Conservation (phyloP, 352 stramenopile genomes). For the Bremia lactucae region DNA sequence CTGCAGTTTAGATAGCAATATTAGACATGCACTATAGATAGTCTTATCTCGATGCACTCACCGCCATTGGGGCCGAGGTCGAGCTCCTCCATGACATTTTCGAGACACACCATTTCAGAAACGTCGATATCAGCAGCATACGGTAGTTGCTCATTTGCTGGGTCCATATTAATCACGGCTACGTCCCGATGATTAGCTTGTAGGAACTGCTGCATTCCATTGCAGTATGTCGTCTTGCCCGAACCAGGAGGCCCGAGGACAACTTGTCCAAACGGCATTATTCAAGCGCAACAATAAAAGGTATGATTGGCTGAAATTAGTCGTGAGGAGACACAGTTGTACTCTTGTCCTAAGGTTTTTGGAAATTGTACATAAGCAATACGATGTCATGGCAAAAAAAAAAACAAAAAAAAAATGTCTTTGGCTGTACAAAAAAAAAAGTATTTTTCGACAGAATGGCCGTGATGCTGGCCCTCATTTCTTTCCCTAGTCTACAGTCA, state of each 20-base stretch:
- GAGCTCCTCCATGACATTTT: constrained; percentile 91
- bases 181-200: constrained; percentile 46
- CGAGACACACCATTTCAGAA: constrained; percentile 92
- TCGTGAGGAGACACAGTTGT: too few relatives aligned
- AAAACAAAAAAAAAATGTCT: too few relatives aligned
- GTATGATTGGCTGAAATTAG: too few relatives aligned
- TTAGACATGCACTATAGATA: too few relatives aligned
- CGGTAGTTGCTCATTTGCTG: constrained; percentile 90
- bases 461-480: too few relatives aligned
- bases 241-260: constrained; percentile 69
- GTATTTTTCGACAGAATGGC: too few relatives aligned
- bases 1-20: constrained; percentile 13
- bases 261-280: constrained; percentile 71
- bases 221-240: constrained; percentile 98
- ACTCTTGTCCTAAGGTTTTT: too few relatives aligned
- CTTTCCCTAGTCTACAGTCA: constrained; percentile 64
- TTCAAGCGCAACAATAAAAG: too few relatives aligned
- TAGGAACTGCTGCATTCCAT: constrained; percentile 93
- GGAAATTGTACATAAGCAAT: too few relatives aligned
- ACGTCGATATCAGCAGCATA: constrained; percentile 88
- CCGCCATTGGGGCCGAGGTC: constrained; percentile 93
- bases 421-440: too few relatives aligned
- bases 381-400: too few relatives aligned
- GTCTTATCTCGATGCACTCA: too few relatives aligned
- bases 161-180: constrained; percentile 97